Percentiles rank a stretch among this genome's conserved stretches.
phyloP scores from a whole-genome alignment of 805 yeast genomes.

The Ogataea pignaliae region DNA sequence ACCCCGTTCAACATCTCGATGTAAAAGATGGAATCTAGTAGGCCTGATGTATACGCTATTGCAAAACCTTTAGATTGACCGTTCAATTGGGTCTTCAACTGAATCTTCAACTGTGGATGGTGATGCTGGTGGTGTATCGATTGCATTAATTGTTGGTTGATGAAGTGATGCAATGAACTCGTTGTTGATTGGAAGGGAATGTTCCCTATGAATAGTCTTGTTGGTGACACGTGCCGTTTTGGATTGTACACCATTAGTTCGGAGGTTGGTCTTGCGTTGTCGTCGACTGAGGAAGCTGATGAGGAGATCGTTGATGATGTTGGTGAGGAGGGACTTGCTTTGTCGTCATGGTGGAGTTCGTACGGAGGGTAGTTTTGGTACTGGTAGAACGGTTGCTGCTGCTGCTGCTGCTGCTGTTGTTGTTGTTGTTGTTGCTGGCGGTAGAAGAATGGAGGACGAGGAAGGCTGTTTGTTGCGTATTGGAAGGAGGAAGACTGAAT shows the following conservation, averaged over 20 bases:
- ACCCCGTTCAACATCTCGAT: conserved; percentile 47
- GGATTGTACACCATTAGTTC: conserved; percentile 20
- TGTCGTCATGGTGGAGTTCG: too few relatives aligned
- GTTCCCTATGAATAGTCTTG: conserved; percentile 51
- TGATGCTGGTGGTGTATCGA: too few relatives aligned
- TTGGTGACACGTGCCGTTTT: conserved; percentile 35
- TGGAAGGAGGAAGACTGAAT: too few relatives aligned
- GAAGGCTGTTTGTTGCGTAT: neutral
- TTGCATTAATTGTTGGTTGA: conserved; percentile 7
- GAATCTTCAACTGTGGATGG: conserved; percentile 4
- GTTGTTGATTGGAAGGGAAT: conserved; percentile 40
- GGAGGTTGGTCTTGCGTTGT: conserved; percentile 19
- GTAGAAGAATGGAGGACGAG: neutral
- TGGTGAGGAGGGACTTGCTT: neutral
- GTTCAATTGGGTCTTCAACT: conserved; percentile 34
- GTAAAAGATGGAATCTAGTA: conserved; percentile 42
- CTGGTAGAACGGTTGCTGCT: too few relatives aligned
- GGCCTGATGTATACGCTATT: conserved; percentile 47
- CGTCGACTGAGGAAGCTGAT: conserved; percentile 12
- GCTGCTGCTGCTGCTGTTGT: neutral
- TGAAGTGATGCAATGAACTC: conserved; percentile 10
- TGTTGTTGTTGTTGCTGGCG: neutral
- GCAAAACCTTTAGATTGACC: conserved; percentile 60
- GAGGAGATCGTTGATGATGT: neutral
- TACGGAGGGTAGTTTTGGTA: too few relatives aligned